Conservation (phyloP, 345 rosid species). For the Cardamine occulta region DNA sequence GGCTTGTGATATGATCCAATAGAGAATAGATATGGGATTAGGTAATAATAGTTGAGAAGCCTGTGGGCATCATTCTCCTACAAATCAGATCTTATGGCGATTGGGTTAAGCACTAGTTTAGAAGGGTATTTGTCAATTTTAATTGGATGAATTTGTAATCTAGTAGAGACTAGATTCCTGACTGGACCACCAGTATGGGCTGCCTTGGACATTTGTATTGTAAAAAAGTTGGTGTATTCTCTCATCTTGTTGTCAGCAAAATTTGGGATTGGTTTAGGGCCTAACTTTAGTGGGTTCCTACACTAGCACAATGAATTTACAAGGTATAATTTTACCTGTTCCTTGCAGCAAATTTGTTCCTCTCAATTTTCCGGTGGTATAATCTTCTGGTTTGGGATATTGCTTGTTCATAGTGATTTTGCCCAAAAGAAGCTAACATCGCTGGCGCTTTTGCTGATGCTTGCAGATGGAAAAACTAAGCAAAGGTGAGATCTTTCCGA, state of each 20-base stretch:
- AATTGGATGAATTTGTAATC: background rate
- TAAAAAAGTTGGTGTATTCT: background rate
- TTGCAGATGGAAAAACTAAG: constrained; percentile 78
- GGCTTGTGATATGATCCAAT: constrained; percentile 17
- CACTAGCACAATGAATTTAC: background rate
- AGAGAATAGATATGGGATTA: background rate
- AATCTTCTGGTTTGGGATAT: background rate
- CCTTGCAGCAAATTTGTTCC: background rate
- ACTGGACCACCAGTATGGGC: background rate
- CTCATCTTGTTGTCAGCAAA: background rate
- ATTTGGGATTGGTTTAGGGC: background rate
- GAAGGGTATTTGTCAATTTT: background rate
- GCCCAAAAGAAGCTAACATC: background rate
- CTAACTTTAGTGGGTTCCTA: background rate
- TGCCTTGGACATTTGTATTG: constrained; percentile 8
- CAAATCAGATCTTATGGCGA: constrained; percentile 18
- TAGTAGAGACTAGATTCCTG: constrained; percentile 19
- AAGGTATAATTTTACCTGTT: background rate
- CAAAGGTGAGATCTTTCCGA: constrained; percentile 64
- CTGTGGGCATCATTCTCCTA: constrained; percentile 13
- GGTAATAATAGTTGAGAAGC: constrained; percentile 18
- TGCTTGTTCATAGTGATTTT: constrained; percentile 1
- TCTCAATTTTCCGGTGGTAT: background rate
- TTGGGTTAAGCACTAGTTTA: constrained; percentile 14
- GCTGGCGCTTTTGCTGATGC: constrained; percentile 18